A percentile compares a stretch with the other conserved stretches of the same genome.
phyloP scores from a whole-genome alignment of 352 stramenopile species.

The Ophiocytium majus region DNA sequence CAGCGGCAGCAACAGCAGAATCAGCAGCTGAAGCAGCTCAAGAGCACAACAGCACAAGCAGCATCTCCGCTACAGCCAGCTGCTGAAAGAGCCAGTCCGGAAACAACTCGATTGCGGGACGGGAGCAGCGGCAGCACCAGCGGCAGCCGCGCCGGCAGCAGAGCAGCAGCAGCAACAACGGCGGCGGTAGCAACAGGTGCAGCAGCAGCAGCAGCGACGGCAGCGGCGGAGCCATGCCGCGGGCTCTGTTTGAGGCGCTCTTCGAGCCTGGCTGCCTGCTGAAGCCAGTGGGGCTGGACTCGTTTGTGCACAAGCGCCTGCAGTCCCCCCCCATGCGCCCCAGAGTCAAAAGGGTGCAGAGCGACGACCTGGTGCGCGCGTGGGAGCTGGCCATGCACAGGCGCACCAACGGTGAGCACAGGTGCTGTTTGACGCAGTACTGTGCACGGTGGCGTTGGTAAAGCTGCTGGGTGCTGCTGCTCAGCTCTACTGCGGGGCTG shows the following conservation, averaged over 20 bases:
- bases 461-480: too few species aligned
- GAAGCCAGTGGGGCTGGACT: background rate
- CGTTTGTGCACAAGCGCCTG: background rate
- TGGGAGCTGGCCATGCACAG: background rate
- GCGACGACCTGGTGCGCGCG: background rate
- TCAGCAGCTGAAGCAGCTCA: too few species aligned
- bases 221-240: background rate
- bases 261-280: background rate
- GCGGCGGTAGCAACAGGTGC: background rate
- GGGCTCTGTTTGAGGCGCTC: background rate
- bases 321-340: background rate
- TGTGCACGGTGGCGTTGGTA: too few species aligned
- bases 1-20: too few species aligned
- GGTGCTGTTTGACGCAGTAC: too few species aligned
- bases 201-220: background rate
- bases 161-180: background rate
- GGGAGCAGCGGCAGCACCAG: background rate
- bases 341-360: background rate
- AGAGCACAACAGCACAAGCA: too few species aligned
- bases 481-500: too few species aligned
- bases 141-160: background rate
- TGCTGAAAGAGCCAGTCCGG: background rate
- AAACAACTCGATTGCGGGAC: background rate
- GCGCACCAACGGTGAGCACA: background rate
- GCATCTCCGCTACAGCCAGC: background rate